A percentile compares a stretch with the other conserved stretches of the same genome.
phyloP scores from a whole-genome alignment of 2,329 filamentous ascomycete species.

The Dothiorella sarmentorum region DNA sequence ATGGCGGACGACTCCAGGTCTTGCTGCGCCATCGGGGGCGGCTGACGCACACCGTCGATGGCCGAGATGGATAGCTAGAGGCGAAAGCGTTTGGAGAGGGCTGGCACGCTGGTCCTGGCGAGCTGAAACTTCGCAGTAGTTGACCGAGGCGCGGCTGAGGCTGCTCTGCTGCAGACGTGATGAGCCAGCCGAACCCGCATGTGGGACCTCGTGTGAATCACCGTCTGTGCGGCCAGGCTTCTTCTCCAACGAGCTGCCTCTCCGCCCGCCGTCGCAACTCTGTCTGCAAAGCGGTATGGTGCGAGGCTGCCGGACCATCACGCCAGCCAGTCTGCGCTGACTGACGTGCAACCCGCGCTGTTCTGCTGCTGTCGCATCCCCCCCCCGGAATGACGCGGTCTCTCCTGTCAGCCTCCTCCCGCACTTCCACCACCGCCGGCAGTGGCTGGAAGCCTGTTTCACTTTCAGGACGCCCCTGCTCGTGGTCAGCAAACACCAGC shows the following conservation, averaged over 20 bases:
- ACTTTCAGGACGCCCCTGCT: not conserved
- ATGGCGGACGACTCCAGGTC: too few relatives aligned
- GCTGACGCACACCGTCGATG: not conserved
- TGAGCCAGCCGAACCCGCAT: not conserved
- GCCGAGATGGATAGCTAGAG: not conserved
- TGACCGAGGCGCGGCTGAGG: not conserved
- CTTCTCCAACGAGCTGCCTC: not conserved
- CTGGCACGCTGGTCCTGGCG: not conserved
- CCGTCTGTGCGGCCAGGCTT: not conserved
- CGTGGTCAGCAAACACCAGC: not conserved
- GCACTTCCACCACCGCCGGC: not conserved
- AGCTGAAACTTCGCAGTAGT: conserved; percentile 1
- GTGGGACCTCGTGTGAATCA: conserved; percentile 1
- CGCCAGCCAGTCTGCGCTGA: not conserved
- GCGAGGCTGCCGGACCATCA: not conserved
- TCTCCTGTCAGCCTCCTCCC: not conserved
- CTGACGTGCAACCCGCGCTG: conserved; percentile 2
- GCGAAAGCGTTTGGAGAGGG: not conserved
- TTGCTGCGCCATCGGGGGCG: not conserved
- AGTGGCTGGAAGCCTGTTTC: conserved; percentile 14
- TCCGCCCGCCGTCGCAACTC: not conserved
- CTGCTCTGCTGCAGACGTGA: not conserved
- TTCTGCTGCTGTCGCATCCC: not conserved
- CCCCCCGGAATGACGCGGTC: not conserved
- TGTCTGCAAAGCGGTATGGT: not conserved